Percentiles rank a stretch among this genome's conserved stretches.
Evolutionary conservation across 2,329 filamentous ascomycete species (phyloP).

Genomic region (Alternaria hordeiaustralica): DNA sequence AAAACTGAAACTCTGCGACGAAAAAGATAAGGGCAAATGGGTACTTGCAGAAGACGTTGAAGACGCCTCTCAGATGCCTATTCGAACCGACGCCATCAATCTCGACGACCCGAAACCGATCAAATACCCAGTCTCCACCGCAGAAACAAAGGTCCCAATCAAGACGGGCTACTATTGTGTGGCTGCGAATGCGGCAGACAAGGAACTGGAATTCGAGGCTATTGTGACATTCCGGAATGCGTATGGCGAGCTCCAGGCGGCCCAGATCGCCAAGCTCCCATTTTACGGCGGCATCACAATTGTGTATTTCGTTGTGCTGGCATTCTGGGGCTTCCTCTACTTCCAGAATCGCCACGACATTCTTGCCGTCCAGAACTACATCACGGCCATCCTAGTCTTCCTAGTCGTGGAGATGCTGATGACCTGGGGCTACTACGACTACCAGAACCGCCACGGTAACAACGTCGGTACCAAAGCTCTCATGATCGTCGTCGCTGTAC

Average conservation of each 20-base stretch:
- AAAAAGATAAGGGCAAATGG: constrained; percentile 82
- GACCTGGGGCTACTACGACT: constrained; percentile 99
- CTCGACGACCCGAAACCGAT: constrained; percentile 76
- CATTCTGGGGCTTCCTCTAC: constrained; percentile 94
- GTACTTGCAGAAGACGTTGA: constrained; percentile 80
- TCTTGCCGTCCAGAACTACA: constrained; percentile 96
- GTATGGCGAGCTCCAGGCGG: constrained; percentile 92
- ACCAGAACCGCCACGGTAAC: constrained; percentile 86
- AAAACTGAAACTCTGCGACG: constrained; percentile 72
- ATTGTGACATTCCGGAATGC: constrained; percentile 93
- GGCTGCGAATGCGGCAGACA: constrained; percentile 73
- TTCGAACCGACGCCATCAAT: constrained; percentile 82
- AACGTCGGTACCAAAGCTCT: constrained; percentile 83
- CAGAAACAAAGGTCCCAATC: constrained; percentile 38
- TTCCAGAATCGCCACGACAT: constrained; percentile 94
- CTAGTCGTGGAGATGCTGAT: constrained; percentile 95
- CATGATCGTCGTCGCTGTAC: constrained; percentile 87
- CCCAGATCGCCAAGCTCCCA: constrained; percentile 94
- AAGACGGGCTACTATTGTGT: constrained; percentile 98
- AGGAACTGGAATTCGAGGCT: constrained; percentile 72
- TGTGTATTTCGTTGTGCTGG: constrained; percentile 85
- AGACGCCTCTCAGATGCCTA: constrained; percentile 70
- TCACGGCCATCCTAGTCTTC: constrained; percentile 94
- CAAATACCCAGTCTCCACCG: constrained; percentile 75
- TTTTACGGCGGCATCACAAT: constrained; percentile 97